Evolutionary conservation across 306 rosid genomes (phyloP).

Genomic region (Glycyrrhiza uralensis): DNA sequence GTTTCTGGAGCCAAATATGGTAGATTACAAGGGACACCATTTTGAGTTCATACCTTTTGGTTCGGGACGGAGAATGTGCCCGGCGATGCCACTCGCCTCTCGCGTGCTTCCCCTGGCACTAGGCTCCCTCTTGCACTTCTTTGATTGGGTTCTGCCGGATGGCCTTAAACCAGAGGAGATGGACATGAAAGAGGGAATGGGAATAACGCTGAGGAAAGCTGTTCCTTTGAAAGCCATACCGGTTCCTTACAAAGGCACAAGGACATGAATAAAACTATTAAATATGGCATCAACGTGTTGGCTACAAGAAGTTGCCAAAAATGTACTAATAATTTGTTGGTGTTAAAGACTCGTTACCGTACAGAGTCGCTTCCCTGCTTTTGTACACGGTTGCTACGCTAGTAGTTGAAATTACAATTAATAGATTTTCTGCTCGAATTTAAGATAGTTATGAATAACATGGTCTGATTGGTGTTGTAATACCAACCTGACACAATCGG

Average conservation of each 20-base stretch:
- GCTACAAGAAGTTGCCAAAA: background rate
- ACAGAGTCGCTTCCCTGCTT: background rate
- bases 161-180: slow-evolving; percentile 56
- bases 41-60: slow-evolving; percentile 86
- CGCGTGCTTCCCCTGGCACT: slow-evolving; percentile 75
- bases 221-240: slow-evolving; percentile 56
- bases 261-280: background rate
- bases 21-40: slow-evolving; percentile 69
- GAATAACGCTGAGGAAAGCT: slow-evolving; percentile 69
- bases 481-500: too few relatives aligned
- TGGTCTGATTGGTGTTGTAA: background rate
- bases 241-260: slow-evolving; percentile 26
- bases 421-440: background rate
- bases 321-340: background rate
- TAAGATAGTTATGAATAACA: background rate
- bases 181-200: slow-evolving; percentile 87
- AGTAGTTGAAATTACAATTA: background rate
- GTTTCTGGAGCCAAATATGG: slow-evolving; percentile 42
- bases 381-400: background rate
- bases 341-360: background rate
- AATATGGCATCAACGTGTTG: background rate
- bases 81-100: slow-evolving; percentile 76
- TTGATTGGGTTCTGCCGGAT: slow-evolving; percentile 69
- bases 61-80: slow-evolving; percentile 82
- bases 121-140: slow-evolving; percentile 59